A percentile compares a stretch with the other conserved stretches of the same genome.
Conservation (phyloP, 129 eudicot species). For the carrot (Daucus carota) region DNA sequence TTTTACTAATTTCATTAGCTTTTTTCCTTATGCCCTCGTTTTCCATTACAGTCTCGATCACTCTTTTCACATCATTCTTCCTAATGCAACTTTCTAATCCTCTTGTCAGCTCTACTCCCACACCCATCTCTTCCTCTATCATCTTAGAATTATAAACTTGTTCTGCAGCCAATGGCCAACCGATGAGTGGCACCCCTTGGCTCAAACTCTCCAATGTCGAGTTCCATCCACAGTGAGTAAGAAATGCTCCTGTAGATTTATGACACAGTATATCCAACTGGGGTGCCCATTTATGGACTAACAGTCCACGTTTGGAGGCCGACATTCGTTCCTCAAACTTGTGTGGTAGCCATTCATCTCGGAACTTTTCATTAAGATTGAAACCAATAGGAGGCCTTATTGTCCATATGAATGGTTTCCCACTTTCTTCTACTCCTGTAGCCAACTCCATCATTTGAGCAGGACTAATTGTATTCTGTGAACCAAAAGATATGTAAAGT, state of each 20-base stretch:
- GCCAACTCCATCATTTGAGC: conserved; percentile 79
- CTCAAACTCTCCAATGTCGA: conserved; percentile 70
- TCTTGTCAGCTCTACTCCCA: conserved; percentile 48
- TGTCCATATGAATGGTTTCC: conserved; percentile 58
- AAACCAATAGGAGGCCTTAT: conserved; percentile 75
- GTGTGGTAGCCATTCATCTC: conserved; percentile 63
- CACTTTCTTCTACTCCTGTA: conserved; percentile 54
- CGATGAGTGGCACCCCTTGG: conserved; percentile 70
- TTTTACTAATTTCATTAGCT: conserved; percentile 36
- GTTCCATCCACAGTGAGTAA: conserved; percentile 93
- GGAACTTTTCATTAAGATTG: conserved; percentile 38
- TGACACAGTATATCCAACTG: conserved; percentile 67
- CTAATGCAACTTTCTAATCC: conserved; percentile 32
- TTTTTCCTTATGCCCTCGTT: conserved; percentile 51
- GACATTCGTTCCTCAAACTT: conserved; percentile 46
- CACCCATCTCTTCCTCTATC: conserved; percentile 87
- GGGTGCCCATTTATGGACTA: conserved; percentile 70
- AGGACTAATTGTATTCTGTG: conserved; percentile 48
- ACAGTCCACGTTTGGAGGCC: conserved; percentile 27
- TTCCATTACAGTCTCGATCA: conserved; percentile 50
- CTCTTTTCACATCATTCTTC: conserved; percentile 48
- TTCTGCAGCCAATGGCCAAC: conserved; percentile 86
- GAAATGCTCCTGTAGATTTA: conserved; percentile 48
- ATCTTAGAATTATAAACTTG: conserved; percentile 71
- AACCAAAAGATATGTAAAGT: conserved; percentile 66